A percentile compares a stretch with the other conserved stretches of the same genome.
phyloP scores from a whole-genome alignment of 208 protist genomes.

The Leishmania amazonensis region DNA sequence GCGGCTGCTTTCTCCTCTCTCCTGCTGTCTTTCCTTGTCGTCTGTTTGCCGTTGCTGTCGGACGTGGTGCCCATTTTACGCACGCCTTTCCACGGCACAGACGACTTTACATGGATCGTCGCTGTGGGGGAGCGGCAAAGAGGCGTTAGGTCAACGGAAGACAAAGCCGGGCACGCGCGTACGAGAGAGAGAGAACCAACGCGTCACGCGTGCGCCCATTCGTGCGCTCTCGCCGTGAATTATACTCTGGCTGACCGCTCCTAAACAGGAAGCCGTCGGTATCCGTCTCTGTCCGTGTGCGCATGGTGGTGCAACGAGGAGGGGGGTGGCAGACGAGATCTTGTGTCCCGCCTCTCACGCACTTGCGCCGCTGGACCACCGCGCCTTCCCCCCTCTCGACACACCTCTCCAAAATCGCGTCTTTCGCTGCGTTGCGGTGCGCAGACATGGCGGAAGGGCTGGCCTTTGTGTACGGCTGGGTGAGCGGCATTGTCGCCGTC shows the following conservation, averaged over 20 bases:
- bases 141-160: background rate
- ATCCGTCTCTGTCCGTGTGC: background rate
- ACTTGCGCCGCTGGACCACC: background rate
- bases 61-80: too few relatives aligned
- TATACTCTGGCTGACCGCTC: background rate
- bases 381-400: background rate
- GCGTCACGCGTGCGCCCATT: background rate
- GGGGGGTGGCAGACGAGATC: background rate
- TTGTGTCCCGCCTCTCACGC: background rate
- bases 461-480: constrained; percentile 62
- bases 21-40: background rate
- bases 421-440: too few relatives aligned
- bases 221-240: background rate
- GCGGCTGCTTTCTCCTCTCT: background rate
- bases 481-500: constrained; percentile 40
- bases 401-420: background rate
- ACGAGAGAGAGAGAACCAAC: background rate
- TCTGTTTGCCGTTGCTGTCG: background rate
- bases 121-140: background rate
- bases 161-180: background rate
- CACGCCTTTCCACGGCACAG: background rate
- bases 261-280: background rate
- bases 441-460: constrained; percentile 20
- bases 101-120: background rate
- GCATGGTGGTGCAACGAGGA: background rate